These are phyloP conservation scores for Cymodocea nodosa DNA, from an alignment of 116 monocot species.

Conservation along the genomic window DNA sequence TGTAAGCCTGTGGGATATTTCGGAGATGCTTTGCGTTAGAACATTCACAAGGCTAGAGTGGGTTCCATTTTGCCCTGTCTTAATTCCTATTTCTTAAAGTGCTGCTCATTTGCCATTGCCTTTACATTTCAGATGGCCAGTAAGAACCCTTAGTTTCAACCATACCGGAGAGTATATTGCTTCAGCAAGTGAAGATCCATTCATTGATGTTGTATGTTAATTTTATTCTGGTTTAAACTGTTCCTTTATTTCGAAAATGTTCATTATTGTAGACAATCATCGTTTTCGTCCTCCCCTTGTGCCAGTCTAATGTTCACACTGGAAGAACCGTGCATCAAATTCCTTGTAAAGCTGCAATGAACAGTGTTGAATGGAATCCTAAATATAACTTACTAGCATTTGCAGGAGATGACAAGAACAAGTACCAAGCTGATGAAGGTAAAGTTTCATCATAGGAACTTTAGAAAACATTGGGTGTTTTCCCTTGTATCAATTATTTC, in stretches of 20 bases:
- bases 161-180: slow-evolving; percentile 92
- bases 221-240: not conserved
- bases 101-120: not conserved
- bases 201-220: slow-evolving; percentile 74
- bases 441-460: not conserved
- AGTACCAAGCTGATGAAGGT: slow-evolving; percentile 93
- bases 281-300: not conserved
- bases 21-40: slow-evolving; percentile 80
- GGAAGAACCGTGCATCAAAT: slow-evolving; percentile 88
- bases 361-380: slow-evolving; percentile 97
- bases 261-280: not conserved
- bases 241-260: too few species aligned
- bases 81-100: not conserved
- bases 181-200: slow-evolving; percentile 89
- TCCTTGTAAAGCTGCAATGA: slow-evolving; percentile 89
- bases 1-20: slow-evolving; percentile 88
- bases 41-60: slow-evolving; percentile 97
- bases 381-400: slow-evolving; percentile 87
- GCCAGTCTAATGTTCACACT: slow-evolving; percentile 71
- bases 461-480: not conserved
- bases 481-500: not conserved
- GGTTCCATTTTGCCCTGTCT: slow-evolving; percentile 6
- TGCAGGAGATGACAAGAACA: slow-evolving; percentile 98
- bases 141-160: slow-evolving; percentile 91
- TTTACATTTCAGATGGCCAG: slow-evolving; percentile 67